Evolutionary conservation across 169 alveolate species (phyloP).

Genomic region (Plasmodium berghei): DNA sequence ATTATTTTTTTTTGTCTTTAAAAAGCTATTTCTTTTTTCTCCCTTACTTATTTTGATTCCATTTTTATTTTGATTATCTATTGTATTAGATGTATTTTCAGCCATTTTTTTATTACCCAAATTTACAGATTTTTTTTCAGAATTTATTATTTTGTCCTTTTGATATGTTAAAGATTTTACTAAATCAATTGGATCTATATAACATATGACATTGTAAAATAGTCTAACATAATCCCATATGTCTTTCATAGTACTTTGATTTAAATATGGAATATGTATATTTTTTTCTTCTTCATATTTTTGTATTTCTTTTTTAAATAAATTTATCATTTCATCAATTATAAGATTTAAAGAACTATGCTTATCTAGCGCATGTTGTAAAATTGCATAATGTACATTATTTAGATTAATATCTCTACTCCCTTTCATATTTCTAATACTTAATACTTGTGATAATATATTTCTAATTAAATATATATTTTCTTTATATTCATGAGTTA

Average conservation of each 20-base stretch:
- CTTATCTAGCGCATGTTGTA: constrained; percentile 30
- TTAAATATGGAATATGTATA: constrained; percentile 57
- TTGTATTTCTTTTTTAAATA: constrained; percentile 57
- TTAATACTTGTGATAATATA: constrained; percentile 50
- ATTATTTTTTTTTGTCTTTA: constrained; percentile 30
- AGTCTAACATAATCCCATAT: constrained; percentile 70
- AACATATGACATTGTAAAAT: constrained; percentile 55
- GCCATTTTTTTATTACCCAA: background rate
- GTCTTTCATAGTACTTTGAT: constrained; percentile 48
- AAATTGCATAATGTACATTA: constrained; percentile 51
- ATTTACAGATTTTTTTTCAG: background rate
- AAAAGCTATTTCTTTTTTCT: constrained; percentile 5
- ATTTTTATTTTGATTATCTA: background rate
- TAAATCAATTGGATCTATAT: constrained; percentile 71
- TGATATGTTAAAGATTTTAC: constrained; percentile 53
- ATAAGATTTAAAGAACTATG: constrained; percentile 44
- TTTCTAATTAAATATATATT: constrained; percentile 34
- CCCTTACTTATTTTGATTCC: background rate
- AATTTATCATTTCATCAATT: constrained; percentile 46
- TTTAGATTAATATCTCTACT: constrained; percentile 15
- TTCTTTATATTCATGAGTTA: constrained; percentile 24
- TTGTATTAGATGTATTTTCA: background rate
- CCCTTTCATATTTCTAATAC: constrained; percentile 23
- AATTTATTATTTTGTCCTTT: background rate
- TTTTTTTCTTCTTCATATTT: constrained; percentile 58